Conservation (phyloP, 2,329 filamentous ascomycete genomes). For the Xylaria sp. region DNA sequence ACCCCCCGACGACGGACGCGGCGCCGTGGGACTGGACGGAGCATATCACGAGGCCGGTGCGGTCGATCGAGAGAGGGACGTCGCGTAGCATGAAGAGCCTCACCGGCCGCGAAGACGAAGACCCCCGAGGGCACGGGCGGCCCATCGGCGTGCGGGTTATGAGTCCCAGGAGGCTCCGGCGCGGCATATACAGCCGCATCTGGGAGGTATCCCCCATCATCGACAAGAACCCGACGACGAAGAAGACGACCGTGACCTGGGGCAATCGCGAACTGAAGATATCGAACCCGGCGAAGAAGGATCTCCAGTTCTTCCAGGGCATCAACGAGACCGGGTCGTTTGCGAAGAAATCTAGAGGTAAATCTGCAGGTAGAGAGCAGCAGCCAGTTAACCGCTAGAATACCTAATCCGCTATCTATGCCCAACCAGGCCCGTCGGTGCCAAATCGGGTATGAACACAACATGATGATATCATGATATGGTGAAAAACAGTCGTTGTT, state of each 20-base stretch:
- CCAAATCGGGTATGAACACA: neutral
- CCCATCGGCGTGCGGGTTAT: conserved; percentile 40
- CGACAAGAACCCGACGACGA: conserved; percentile 32
- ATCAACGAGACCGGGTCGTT: conserved; percentile 39
- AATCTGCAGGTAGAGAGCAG: neutral
- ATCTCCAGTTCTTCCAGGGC: conserved; percentile 53
- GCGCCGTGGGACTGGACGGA: conserved; percentile 47
- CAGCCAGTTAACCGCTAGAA: neutral
- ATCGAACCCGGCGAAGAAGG: conserved; percentile 36
- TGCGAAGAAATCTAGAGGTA: neutral
- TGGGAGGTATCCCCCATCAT: conserved; percentile 41
- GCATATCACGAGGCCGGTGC: conserved; percentile 44
- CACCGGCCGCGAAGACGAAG: conserved; percentile 41
- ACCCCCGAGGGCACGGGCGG: conserved; percentile 39
- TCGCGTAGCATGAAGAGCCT: conserved; percentile 41
- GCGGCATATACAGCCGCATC: conserved; percentile 45
- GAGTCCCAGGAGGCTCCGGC: conserved; percentile 47
- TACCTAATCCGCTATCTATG: neutral
- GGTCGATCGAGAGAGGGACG: conserved; percentile 42
- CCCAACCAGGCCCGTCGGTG: neutral
- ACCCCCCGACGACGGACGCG: neutral
- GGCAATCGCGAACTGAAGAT: conserved; percentile 40
- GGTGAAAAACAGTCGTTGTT: neutral
- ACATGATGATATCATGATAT: neutral
- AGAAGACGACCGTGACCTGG: conserved; percentile 48